A percentile compares a stretch with the other conserved stretches of the same genome.
Conservation (phyloP, 2,329 filamentous ascomycete genomes). For the Xylaria sp. region DNA sequence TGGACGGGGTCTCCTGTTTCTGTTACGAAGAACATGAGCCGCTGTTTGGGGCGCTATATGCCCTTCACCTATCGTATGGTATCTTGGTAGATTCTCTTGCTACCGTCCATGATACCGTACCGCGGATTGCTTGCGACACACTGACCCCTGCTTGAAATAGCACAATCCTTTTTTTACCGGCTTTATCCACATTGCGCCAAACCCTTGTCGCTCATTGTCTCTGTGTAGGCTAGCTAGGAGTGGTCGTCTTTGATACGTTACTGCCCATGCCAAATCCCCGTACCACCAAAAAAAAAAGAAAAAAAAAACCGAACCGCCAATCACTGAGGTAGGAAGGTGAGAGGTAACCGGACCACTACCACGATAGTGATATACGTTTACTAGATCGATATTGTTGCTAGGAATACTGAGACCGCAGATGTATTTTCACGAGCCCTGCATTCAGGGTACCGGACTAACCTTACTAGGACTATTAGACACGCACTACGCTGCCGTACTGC, state of each 20-base stretch:
- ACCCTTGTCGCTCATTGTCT: constrained; percentile 14
- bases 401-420: neutral
- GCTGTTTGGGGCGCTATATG: constrained; percentile 16
- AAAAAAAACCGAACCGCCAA: neutral
- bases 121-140: constrained; percentile 1
- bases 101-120: constrained; percentile 7
- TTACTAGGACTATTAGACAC: no score
- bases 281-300: neutral
- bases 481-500: neutral
- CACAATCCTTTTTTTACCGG: constrained; percentile 2
- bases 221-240: neutral
- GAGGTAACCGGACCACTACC: neutral
- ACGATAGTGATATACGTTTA: neutral
- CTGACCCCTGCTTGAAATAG: constrained; percentile 10
- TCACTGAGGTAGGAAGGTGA: neutral
- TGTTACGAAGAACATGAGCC: neutral
- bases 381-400: neutral
- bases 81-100: neutral
- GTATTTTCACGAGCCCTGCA: constrained; percentile 9
- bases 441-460: neutral
- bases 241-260: constrained; percentile 14
- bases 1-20: constrained; percentile 11
- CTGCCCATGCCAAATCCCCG: constrained; percentile 11
- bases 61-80: constrained; percentile 4
- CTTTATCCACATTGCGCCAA: constrained; percentile 26